Evolutionary conservation across 208 protist species (phyloP).

Genomic region (Trypanosomatidae sp.): DNA sequence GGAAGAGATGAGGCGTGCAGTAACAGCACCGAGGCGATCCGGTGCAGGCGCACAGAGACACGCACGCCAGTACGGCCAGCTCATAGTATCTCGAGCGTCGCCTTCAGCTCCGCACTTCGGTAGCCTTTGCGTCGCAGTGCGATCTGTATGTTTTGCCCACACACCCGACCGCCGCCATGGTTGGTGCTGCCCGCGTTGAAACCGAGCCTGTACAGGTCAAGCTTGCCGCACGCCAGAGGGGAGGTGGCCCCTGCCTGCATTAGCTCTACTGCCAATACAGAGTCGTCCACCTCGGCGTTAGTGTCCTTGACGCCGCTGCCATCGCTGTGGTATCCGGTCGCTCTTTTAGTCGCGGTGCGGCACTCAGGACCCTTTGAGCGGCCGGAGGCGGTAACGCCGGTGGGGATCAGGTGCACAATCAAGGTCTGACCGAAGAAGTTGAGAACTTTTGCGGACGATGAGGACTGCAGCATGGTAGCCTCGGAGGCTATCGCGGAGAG

Average conservation of each 20-base stretch:
- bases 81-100: constrained; percentile 12
- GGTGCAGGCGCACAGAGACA: background rate
- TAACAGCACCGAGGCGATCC: background rate
- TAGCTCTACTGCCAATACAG: constrained; percentile 17
- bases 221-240: constrained; percentile 15
- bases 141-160: constrained; percentile 14
- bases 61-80: background rate
- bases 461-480: background rate
- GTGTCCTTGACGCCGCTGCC: background rate
- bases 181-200: background rate
- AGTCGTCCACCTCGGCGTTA: background rate
- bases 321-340: background rate
- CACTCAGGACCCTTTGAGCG: background rate
- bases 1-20: background rate
- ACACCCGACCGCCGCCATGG: constrained; percentile 3
- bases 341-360: background rate
- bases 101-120: constrained; percentile 20
- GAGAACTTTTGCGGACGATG: constrained; percentile 12
- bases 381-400: background rate
- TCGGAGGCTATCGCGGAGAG: background rate
- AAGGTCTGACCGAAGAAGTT: constrained; percentile 24
- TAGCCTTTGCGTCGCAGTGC: constrained; percentile 23
- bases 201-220: constrained; percentile 8
- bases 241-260: constrained; percentile 11
- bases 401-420: constrained; percentile 1